Evolutionary conservation across 202 grass and related monocot species (phyloP).

Genomic region (Digitaria exilis): DNA sequence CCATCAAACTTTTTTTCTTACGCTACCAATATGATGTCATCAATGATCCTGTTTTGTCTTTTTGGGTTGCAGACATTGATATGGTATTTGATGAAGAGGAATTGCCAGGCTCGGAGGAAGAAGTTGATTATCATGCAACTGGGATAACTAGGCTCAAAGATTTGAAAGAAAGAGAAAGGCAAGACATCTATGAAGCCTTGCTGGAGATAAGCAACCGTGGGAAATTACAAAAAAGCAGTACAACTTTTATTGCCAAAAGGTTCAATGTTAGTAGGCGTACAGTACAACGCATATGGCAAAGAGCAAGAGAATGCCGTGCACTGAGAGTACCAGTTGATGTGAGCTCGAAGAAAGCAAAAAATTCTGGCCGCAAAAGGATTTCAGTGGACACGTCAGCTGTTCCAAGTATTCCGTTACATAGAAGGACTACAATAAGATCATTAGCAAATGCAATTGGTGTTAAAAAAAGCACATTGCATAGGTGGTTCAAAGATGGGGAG

Average conservation of each 20-base stretch:
- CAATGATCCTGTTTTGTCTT: too few relatives aligned
- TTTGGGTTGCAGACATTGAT: too few relatives aligned
- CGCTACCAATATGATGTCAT: too few relatives aligned
- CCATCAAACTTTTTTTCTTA: too few relatives aligned
- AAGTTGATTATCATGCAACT: too few relatives aligned
- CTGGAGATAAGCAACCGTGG: not conserved
- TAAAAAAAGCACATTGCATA: not conserved
- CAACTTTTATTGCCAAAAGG: not conserved
- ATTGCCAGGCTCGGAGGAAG: too few relatives aligned
- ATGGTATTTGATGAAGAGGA: too few relatives aligned
- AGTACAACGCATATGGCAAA: not conserved
- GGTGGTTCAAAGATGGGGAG: not conserved
- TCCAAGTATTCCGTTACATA: not conserved
- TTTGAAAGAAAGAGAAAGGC: not conserved
- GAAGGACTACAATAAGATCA: not conserved
- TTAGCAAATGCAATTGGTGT: not conserved
- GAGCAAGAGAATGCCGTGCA: not conserved
- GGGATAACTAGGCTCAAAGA: not conserved
- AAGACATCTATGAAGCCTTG: constrained; percentile 3
- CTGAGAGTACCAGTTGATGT: not conserved
- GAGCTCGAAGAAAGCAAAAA: not conserved
- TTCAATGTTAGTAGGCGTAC: not conserved
- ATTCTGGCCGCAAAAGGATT: not conserved
- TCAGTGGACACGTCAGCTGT: too few relatives aligned
- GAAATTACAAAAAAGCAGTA: not conserved